Conservation (phyloP, 495 filamentous ascomycete genomes). For the Aspergillus homomorphus region DNA sequence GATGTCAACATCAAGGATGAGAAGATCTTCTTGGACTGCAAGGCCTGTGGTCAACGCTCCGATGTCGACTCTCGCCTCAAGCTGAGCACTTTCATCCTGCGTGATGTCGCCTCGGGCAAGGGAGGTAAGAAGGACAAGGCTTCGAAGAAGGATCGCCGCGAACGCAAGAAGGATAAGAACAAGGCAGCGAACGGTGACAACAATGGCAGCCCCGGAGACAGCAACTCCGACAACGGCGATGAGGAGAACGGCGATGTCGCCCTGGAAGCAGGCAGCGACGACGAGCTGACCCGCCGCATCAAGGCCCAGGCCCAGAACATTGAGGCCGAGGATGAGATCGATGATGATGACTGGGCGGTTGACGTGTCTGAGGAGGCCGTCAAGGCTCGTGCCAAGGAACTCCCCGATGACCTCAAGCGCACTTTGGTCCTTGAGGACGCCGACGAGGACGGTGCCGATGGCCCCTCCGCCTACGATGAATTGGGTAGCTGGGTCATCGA, state of each 20-base stretch:
- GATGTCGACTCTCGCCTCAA: constrained; percentile 91
- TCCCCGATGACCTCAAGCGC: constrained; percentile 87
- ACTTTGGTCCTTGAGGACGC: constrained; percentile 80
- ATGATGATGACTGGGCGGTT: constrained; percentile 90
- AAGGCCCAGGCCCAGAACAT: constrained; percentile 77
- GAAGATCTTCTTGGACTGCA: constrained; percentile 90
- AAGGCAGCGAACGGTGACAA: constrained; percentile 60
- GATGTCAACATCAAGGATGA: constrained; percentile 92
- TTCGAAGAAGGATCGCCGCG: constrained; percentile 76
- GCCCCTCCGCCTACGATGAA: constrained; percentile 81
- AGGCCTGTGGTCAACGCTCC: constrained; percentile 91
- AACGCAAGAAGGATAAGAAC: constrained; percentile 67
- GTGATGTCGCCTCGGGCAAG: constrained; percentile 77
- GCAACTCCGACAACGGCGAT: constrained; percentile 63
- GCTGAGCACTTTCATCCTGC: constrained; percentile 94
- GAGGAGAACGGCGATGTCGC: constrained; percentile 66
- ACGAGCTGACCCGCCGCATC: constrained; percentile 87
- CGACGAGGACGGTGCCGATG: constrained; percentile 81
- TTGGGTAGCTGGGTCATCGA: constrained; percentile 89
- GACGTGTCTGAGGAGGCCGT: constrained; percentile 94
- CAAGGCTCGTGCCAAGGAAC: constrained; percentile 85
- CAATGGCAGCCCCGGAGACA: constrained; percentile 67
- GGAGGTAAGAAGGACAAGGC: constrained; percentile 94
- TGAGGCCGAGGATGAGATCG: constrained; percentile 58
- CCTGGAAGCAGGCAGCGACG: constrained; percentile 79